Evolutionary conservation across 352 stramenopile genomes (phyloP), one percentile per base, ranked within the genome.

Genomic region (Hyaloperonospora brassicae): DNA sequence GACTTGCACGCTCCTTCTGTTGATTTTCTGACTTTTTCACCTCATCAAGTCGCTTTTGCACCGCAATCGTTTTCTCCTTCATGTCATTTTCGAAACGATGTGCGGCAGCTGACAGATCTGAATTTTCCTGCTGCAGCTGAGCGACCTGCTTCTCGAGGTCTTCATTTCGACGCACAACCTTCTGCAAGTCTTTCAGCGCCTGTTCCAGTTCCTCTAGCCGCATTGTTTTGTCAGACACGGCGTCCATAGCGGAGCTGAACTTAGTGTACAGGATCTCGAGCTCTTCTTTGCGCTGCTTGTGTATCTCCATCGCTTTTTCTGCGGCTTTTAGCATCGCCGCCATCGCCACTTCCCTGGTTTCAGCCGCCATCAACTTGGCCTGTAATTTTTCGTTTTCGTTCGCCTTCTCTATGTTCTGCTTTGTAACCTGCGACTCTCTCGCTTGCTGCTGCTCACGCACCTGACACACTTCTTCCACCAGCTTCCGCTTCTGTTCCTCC

Each of bases 161-260:
- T 27, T 60, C 5, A 0, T 55, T 65, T 11, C 56, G 44, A 0
- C 24, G 21, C 27, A 59, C 13, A 2, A 53, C 7, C 4, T 35
- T 61, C 56, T 38, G 41, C 12, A 10, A 31, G 24, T 50, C 35
- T 7, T 66, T 45, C 6, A 79, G 38, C 35, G 72, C 43, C 11
- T 64, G 39, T 11, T 57, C 39, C 2, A 87, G 54, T 42, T 78
- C 61, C 43, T 72, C 61, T 21, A 83, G 43, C 50, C 63, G 59
- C 57, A 68, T 76, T 9, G 64, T 60, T 50, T 78, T 74, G 14
- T 71, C 60, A 0, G 45, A 67, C 12, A 66, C 64, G 1, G 59
- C 46, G 42, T 68, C 67, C 64, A 73, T 73, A 12, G 46, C 45
- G 2, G 57, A 60, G 34, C 64, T 66, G 55, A 73, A 73, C 42